Conservation (phyloP, 805 yeast species). For the Saccharomycopsis fermentans region DNA sequence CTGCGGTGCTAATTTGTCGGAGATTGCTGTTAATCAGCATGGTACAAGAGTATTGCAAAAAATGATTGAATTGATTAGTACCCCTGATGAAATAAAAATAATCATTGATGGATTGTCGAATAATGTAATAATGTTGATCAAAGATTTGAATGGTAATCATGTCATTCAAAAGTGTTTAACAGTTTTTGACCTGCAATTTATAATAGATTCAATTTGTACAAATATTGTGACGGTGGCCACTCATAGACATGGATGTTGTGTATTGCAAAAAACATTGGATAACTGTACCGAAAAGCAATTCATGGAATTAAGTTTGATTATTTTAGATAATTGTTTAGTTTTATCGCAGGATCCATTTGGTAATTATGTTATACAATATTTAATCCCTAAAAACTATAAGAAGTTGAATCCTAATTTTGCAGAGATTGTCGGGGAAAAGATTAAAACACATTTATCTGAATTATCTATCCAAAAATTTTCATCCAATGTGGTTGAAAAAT, state of each 20-base stretch:
- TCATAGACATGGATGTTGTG: conserved; percentile 82
- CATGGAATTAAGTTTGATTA: conserved; percentile 42
- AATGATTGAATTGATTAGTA: conserved; percentile 54
- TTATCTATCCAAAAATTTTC: conserved; percentile 83
- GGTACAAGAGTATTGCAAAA: conserved; percentile 79
- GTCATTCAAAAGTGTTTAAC: conserved; percentile 72
- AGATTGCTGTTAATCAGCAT: conserved; percentile 65
- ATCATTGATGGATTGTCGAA: conserved; percentile 35
- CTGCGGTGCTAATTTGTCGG: conserved; percentile 26
- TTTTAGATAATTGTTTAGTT: conserved; percentile 42
- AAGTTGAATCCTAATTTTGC: conserved; percentile 22
- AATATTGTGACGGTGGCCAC: conserved; percentile 59
- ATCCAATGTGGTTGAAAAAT: conserved; percentile 92
- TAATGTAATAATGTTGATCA: conserved; percentile 57
- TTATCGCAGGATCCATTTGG: conserved; percentile 78
- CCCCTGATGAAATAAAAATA: conserved; percentile 43
- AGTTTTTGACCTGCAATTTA: conserved; percentile 53
- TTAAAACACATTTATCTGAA: conserved; percentile 26
- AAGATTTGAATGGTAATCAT: conserved; percentile 75
- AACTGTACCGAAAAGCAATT: conserved; percentile 51
- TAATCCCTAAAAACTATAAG: conserved; percentile 46
- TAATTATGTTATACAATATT: conserved; percentile 70
- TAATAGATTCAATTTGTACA: conserved; percentile 57
- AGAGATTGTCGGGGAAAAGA: conserved; percentile 21
- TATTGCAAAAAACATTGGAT: conserved; percentile 61